A percentile compares a stretch with the other conserved stretches of the same genome.
phyloP scores from a whole-genome alignment of 2,329 filamentous ascomycete genomes.

The Ophiostoma sp. region DNA sequence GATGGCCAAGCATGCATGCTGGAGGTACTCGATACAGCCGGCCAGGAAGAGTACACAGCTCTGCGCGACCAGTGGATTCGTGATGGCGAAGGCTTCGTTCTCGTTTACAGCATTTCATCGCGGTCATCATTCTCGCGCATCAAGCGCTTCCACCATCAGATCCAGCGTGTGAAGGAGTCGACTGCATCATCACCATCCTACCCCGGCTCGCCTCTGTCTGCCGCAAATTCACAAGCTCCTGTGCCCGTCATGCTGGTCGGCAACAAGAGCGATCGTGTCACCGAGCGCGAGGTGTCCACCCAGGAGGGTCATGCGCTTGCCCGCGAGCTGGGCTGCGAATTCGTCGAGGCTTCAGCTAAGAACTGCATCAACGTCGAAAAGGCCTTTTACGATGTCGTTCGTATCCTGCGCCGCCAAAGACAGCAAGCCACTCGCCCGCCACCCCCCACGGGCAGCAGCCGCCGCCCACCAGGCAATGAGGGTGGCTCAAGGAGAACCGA shows the following conservation, averaged over 20 bases:
- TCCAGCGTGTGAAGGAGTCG: slow-evolving; percentile 94
- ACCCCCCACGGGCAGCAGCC: slow-evolving; percentile 25
- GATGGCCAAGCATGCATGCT: slow-evolving; percentile 95
- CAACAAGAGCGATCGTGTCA: slow-evolving; percentile 96
- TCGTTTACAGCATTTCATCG: slow-evolving; percentile 98
- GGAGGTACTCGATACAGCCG: slow-evolving; percentile 93
- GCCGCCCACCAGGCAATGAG: slow-evolving; percentile 25
- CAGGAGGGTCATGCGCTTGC: slow-evolving; percentile 92
- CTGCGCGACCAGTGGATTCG: slow-evolving; percentile 97
- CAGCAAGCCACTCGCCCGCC: slow-evolving; percentile 30
- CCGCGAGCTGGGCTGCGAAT: slow-evolving; percentile 88
- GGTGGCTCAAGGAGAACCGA: slow-evolving; percentile 24
- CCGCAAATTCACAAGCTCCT: slow-evolving; percentile 55
- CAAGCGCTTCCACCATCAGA: slow-evolving; percentile 92
- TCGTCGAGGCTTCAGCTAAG: slow-evolving; percentile 94
- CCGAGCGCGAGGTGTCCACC: slow-evolving; percentile 91
- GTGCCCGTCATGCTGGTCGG: slow-evolving; percentile 97
- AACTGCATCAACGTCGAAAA: slow-evolving; percentile 98
- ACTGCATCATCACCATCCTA: slow-evolving; percentile 70
- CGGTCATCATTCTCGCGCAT: slow-evolving; percentile 92
- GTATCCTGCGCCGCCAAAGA: slow-evolving; percentile 66
- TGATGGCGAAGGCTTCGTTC: slow-evolving; percentile 92
- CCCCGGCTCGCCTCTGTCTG: slow-evolving; percentile 65
- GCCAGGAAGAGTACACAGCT: slow-evolving; percentile 97
- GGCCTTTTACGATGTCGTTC: slow-evolving; percentile 95